Base-by-base conservation (phyloP, 345 rosid genomes). In the Brassica carinata region DNA sequence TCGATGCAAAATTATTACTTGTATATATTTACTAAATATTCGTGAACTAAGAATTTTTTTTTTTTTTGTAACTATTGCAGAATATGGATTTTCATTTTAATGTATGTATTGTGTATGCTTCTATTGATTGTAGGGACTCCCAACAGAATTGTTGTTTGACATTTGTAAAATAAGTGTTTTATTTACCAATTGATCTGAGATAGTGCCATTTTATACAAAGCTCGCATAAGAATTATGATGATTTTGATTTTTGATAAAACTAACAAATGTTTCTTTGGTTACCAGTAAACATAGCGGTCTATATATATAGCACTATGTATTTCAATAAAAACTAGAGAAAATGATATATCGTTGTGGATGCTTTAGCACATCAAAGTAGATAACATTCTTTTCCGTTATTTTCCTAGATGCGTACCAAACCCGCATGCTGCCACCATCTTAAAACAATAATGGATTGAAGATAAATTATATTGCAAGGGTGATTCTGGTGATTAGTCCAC, bases 401-500 rank as follows among this genome's bases (percentile, higher is more conserved):
- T 26, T 40, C 62, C 43, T 29, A 8, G 61, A 34, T 69, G 61
- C n/a, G 69, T 59, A 51, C 76, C 66, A 78, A 78, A 78, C 61
- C 53, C 76, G 72, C 27, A 64, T 71, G 40, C 58, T 64, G 23
- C 59, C 71, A 71, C 76, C 66, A 27, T 34, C 67, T 5, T 51
- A 27, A 36, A 53, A 73, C 8, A 72, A 64, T 15, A 4, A 53
- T 72, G 81, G 58, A 71, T 18, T 40, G 34, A 78, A 63, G 71
- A 76, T 76, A 76, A 76, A 68, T 17, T 29, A 67, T 71, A 67
- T 18, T 72, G 77, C 67, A 72, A 72, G 13, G 14, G 14, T 36
- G 72, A 76, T 51, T 34, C 36, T 38, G 71, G 58, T 65, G 48
- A 78, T 64, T 31, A 72, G 31, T 65, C 81, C 77, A 78, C 77